Evolutionary conservation across 2,329 filamentous ascomycete species (phyloP).

Genomic region (Cladosporium sp.): DNA sequence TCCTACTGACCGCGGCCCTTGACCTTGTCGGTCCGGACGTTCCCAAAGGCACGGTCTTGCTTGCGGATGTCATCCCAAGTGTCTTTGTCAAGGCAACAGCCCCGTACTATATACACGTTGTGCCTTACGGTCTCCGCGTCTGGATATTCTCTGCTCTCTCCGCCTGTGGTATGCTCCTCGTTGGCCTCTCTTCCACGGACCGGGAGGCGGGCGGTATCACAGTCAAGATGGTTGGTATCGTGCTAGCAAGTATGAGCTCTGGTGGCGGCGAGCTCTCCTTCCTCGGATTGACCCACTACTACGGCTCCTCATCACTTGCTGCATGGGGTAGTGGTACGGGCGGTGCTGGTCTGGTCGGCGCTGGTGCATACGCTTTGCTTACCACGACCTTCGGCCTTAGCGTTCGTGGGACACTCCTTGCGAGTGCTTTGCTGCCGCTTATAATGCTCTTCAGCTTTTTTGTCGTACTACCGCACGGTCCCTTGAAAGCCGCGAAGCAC

Average conservation of each 20-base stretch:
- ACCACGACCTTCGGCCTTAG: slow-evolving; percentile 78
- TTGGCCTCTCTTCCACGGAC: slow-evolving; percentile 72
- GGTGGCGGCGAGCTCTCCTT: slow-evolving; percentile 91
- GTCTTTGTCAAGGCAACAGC: slow-evolving; percentile 86
- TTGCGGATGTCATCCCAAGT: slow-evolving; percentile 88
- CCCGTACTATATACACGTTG: slow-evolving; percentile 88
- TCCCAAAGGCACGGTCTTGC: slow-evolving; percentile 88
- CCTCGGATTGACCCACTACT: slow-evolving; percentile 87
- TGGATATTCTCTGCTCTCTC: slow-evolving; percentile 74
- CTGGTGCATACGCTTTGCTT: slow-evolving; percentile 81
- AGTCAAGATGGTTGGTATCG: slow-evolving; percentile 78
- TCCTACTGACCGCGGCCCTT: slow-evolving; percentile 91
- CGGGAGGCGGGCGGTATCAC: slow-evolving; percentile 57
- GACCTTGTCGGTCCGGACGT: slow-evolving; percentile 86
- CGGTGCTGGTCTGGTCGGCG: slow-evolving; percentile 82
- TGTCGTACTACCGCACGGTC: slow-evolving; percentile 69
- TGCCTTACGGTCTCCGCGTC: slow-evolving; percentile 78
- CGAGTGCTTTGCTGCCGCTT: slow-evolving; percentile 75
- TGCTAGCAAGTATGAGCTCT: slow-evolving; percentile 80
- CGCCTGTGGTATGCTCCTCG: slow-evolving; percentile 81
- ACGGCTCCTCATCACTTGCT: slow-evolving; percentile 81
- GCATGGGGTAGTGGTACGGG: slow-evolving; percentile 93
- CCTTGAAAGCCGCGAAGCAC: slow-evolving; percentile 54
- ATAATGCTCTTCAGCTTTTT: slow-evolving; percentile 90
- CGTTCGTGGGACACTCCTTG: slow-evolving; percentile 72